phyloP scores from a whole-genome alignment of 495 filamentous ascomycete genomes.

The Durotheca rogersii region DNA sequence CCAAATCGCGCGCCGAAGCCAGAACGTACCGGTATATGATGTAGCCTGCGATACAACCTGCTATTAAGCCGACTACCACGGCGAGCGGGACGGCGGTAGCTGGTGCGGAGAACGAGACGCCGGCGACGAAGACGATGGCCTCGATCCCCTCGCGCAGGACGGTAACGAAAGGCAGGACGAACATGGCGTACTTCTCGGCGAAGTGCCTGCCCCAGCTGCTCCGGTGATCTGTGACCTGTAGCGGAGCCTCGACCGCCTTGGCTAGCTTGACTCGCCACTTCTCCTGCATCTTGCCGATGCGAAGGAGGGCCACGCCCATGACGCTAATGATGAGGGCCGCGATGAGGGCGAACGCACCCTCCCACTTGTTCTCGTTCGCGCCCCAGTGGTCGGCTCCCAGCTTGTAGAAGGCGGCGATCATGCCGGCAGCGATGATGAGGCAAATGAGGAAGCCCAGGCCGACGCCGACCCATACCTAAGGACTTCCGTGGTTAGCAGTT shows the following conservation, averaged over 20 bases:
- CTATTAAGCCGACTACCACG: slow-evolving; percentile 65
- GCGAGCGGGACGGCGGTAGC: slow-evolving; percentile 72
- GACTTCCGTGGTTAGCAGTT: too few relatives aligned
- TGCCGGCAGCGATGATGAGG: slow-evolving; percentile 64
- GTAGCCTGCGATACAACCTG: slow-evolving; percentile 65
- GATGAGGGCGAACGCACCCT: slow-evolving; percentile 70
- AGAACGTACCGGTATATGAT: slow-evolving; percentile 73
- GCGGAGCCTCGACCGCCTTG: slow-evolving; percentile 58
- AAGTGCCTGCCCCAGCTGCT: slow-evolving; percentile 58
- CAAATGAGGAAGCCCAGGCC: slow-evolving; percentile 64
- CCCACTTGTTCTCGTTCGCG: slow-evolving; percentile 70
- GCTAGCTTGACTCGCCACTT: slow-evolving; percentile 83
- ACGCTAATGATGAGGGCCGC: slow-evolving; percentile 75
- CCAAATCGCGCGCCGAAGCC: background rate
- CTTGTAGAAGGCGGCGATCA: slow-evolving; percentile 81
- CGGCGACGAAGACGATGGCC: slow-evolving; percentile 77
- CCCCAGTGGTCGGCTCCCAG: slow-evolving; percentile 65
- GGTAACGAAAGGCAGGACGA: slow-evolving; percentile 78
- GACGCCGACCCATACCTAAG: slow-evolving; percentile 71
- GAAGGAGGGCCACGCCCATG: slow-evolving; percentile 74
- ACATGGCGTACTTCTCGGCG: slow-evolving; percentile 78
- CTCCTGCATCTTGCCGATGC: slow-evolving; percentile 81
- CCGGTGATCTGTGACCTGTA: slow-evolving; percentile 35
- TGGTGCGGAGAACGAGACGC: slow-evolving; percentile 73
- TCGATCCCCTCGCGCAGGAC: slow-evolving; percentile 82